Percentiles rank a stretch among this genome's conserved stretches.
phyloP scores from a whole-genome alignment of 352 stramenopile species.

The Porosira glacialis region DNA sequence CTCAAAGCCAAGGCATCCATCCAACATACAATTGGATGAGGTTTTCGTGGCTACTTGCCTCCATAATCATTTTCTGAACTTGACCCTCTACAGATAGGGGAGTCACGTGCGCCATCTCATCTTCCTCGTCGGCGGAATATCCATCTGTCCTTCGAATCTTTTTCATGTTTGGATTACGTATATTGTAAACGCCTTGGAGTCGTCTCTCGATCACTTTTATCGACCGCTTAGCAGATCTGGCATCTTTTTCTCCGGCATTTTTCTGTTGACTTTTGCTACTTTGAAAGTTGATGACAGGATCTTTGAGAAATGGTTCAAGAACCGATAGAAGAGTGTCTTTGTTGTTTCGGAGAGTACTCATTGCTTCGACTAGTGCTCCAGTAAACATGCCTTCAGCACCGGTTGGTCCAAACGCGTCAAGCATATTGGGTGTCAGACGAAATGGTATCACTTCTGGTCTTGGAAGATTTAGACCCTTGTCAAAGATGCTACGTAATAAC shows the following conservation, averaged over 20 bases:
- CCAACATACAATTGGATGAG: slow-evolving; percentile 82
- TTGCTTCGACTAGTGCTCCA: slow-evolving; percentile 86
- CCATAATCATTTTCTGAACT: slow-evolving; percentile 80
- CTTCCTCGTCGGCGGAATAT: too few relatives aligned
- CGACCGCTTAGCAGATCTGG: slow-evolving; percentile 25
- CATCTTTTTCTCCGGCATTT: slow-evolving; percentile 9
- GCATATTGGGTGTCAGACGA: slow-evolving; percentile 98
- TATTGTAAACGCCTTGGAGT: slow-evolving; percentile 79
- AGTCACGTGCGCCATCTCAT: too few relatives aligned
- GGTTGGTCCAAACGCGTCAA: slow-evolving; percentile 98
- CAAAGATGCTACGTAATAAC: slow-evolving; percentile 95
- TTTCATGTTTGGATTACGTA: slow-evolving; percentile 76
- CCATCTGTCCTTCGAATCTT: too few relatives aligned
- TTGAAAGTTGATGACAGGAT: too few relatives aligned
- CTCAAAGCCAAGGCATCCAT: slow-evolving; percentile 81
- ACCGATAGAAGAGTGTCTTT: slow-evolving; percentile 96
- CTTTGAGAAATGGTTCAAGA: slow-evolving; percentile 98
- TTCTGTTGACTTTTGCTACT: too few relatives aligned
- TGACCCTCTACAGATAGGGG: slow-evolving; percentile 83
- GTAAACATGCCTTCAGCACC: slow-evolving; percentile 94
- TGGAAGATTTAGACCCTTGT: slow-evolving; percentile 96
- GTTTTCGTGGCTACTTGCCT: slow-evolving; percentile 81
- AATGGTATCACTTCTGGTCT: slow-evolving; percentile 99
- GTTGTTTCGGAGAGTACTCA: slow-evolving; percentile 88
- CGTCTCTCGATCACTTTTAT: slow-evolving; percentile 78